Evolutionary conservation across 768 basidiomycete species (phyloP).

Genomic region (Leccinellum luteum): DNA sequence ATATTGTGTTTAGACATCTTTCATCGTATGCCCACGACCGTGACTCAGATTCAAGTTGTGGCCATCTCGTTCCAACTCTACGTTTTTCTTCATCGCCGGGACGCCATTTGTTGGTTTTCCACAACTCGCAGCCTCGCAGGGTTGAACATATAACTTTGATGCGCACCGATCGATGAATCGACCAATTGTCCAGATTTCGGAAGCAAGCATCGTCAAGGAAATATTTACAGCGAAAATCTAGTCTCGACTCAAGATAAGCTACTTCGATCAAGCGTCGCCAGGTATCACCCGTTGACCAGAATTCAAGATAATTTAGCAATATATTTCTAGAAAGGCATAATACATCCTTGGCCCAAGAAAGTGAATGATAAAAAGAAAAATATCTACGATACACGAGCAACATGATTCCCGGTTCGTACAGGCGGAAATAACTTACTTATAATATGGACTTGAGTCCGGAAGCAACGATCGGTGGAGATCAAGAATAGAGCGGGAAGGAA

Average conservation of each 20-base stretch:
- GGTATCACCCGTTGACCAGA: background rate
- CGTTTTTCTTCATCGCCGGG: background rate
- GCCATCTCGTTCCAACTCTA: background rate
- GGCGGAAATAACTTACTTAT: background rate
- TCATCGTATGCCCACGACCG: background rate
- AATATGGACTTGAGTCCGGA: background rate
- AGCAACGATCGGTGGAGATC: background rate
- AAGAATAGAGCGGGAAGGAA: background rate
- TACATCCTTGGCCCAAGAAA: background rate
- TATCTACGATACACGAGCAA: background rate
- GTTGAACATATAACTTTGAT: conserved; percentile 40
- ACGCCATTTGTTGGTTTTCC: conserved; percentile 1
- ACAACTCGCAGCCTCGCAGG: conserved; percentile 27
- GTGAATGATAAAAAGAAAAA: background rate
- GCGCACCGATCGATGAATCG: background rate
- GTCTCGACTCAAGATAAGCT: background rate
- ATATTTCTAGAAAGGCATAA: background rate
- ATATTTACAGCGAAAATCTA: background rate
- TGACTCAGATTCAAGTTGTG: background rate
- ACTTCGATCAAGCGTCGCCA: background rate
- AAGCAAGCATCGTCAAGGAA: conserved; percentile 33
- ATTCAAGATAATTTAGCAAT: background rate
- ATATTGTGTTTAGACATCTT: too few relatives aligned
- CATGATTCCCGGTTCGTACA: background rate
- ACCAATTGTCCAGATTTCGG: conserved; percentile 38